Evolutionary conservation across 1,284 basidiomycete species (phyloP), one percentile per base, ranked within the genome.

Genomic region (Leccinum laetum): DNA sequence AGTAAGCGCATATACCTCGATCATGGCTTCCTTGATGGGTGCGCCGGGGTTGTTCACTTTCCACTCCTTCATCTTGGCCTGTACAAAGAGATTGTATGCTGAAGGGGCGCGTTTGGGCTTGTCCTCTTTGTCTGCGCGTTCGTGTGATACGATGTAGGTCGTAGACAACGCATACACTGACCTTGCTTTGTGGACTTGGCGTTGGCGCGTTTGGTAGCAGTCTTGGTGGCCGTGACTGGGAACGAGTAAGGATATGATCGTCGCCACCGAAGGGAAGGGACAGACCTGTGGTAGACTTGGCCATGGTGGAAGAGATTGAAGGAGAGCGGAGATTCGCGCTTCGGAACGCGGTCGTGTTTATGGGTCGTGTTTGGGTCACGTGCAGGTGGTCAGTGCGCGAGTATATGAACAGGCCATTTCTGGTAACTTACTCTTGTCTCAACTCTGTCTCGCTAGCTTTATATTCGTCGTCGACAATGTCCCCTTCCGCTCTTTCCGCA

Each of bases 81-180:
- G 79, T 66, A 86, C 81, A 70, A 82, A 88, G 52, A 82, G 74
- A 69, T 86, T 84, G 71, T 86, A 88, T 26, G 84, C 83, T 1
- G 80, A 81, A 2, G 84, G 85, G 24, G 79, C 75, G 56, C 85
- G 84, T 70, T 87, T 87, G 10, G 79, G 73, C 68, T 85, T 87
- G 61, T 79, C 81, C 53, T 71, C 76, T 16, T 76, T 80, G 64
- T 76, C 77, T 79, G 61, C 8, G 39, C 53, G 60, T 35, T 29
- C 55, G 64, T 63, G 16, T 14, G 61, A 32, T 46, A 13, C 32
- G 55, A 60, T 32, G 56, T 21, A 14, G 2, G 49, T 39, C 37
- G 32, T 29, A 39, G 35, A 44, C 44, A 35, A 52, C 32, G 64
- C 55, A 61, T 56, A 64, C 46, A 67, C 69, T 46, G 55, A 73